Percentiles rank a stretch among this genome's conserved stretches.
phyloP scores from a whole-genome alignment of 1,284 basidiomycete genomes.

The Irpex rosettiformis region DNA sequence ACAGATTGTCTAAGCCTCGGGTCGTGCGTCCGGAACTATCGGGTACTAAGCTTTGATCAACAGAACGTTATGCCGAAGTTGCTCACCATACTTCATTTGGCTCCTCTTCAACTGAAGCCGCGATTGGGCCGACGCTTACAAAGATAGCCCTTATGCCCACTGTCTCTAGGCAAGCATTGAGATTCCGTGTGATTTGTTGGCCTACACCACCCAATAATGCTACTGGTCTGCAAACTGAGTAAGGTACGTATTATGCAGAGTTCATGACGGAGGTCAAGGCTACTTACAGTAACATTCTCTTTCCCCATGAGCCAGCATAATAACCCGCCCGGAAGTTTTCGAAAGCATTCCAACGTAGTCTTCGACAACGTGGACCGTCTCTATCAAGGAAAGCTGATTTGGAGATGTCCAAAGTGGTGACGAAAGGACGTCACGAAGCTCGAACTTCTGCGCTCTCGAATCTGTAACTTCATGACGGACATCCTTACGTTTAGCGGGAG shows the following conservation, averaged over 20 bases:
- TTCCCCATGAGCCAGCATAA: conserved; percentile 24
- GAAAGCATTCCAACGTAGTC: conserved; percentile 29
- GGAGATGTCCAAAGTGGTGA: conserved; percentile 13
- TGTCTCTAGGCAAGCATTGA: conserved; percentile 20
- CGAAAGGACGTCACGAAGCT: neutral
- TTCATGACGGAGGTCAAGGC: conserved; percentile 5
- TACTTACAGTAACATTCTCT: conserved; percentile 3
- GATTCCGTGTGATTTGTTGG: conserved; percentile 17
- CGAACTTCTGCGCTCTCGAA: neutral
- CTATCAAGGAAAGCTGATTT: conserved; percentile 17
- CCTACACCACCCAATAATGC: conserved; percentile 11
- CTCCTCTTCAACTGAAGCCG: neutral
- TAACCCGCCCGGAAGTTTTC: conserved; percentile 27
- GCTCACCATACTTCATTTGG: neutral
- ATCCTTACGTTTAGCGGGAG: conserved; percentile 5
- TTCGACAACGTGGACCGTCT: conserved; percentile 26
- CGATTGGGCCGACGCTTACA: conserved; percentile 21
- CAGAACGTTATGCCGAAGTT: neutral
- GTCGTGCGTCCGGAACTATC: neutral
- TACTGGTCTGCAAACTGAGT: conserved; percentile 15
- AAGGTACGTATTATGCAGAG: conserved; percentile 9
- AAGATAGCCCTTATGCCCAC: conserved; percentile 26
- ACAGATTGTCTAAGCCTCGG: neutral
- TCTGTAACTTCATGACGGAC: neutral
- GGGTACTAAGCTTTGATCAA: neutral